Conservation (phyloP, 176 grass and related monocot genomes). For the Eleusine coracana region DNA sequence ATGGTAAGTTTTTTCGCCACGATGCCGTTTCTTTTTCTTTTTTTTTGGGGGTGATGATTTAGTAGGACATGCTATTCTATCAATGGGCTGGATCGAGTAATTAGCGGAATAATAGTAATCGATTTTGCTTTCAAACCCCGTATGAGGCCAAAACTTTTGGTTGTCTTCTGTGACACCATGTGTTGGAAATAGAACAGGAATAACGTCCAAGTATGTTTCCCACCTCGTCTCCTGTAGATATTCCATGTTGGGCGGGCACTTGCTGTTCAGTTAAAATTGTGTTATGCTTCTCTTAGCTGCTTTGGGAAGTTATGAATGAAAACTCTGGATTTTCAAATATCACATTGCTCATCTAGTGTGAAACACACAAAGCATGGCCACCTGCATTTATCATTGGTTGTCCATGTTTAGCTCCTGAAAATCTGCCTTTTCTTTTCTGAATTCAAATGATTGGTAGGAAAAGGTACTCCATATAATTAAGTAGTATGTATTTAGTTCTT, state of each 20-base stretch:
- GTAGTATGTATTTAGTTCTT: slow-evolving; percentile 4
- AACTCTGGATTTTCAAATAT: not conserved
- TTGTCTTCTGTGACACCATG: not conserved
- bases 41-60: not conserved
- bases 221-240: not conserved
- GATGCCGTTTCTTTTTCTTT: not conserved
- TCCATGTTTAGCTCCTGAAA: not conserved
- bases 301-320: not conserved
- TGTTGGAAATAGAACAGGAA: not conserved
- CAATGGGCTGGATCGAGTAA: not conserved
- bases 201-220: not conserved
- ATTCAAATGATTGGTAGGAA: not conserved
- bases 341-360: not conserved
- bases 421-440: no score
- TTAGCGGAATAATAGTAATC: not conserved
- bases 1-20: slow-evolving; percentile 37
- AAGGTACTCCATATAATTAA: not conserved
- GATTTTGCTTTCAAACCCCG: not conserved
- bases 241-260: not conserved
- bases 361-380: not conserved
- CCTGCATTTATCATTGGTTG: not conserved
- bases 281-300: not conserved
- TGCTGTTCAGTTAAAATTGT: not conserved
- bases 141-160: not conserved
- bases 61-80: not conserved